Conservation (phyloP, 768 basidiomycete genomes). For the Suillus paluster region DNA sequence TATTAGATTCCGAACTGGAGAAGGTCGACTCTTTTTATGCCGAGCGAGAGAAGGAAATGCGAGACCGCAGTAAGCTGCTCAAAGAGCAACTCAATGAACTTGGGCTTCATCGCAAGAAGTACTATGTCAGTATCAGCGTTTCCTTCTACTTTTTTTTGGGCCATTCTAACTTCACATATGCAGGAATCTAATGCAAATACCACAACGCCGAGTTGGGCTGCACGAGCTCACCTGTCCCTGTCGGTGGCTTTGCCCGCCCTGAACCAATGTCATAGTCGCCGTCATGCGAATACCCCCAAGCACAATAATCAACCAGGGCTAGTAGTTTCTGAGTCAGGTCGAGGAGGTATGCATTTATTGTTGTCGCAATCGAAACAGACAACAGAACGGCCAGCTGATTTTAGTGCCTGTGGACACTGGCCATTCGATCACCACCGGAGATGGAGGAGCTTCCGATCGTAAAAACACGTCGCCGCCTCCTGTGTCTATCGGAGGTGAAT, state of each 20-base stretch:
- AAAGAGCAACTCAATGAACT: conserved; percentile 77
- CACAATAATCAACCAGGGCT: neutral
- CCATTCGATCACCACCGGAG: neutral
- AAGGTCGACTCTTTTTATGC: conserved; percentile 88
- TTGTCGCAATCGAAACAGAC: neutral
- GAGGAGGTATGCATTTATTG: conserved; percentile 10
- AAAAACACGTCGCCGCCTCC: neutral
- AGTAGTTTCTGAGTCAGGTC: conserved; percentile 19
- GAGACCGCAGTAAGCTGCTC: conserved; percentile 48
- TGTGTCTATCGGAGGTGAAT: neutral
- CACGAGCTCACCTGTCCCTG: conserved; percentile 14
- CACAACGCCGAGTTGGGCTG: conserved; percentile 15
- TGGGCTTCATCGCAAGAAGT: conserved; percentile 63
- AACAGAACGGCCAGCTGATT: conserved; percentile 1
- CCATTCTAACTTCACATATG: neutral
- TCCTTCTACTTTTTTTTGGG: conserved; percentile 3
- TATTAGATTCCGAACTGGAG: conserved; percentile 77
- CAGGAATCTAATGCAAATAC: conserved; percentile 7
- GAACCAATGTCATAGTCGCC: neutral
- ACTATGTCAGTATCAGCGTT: conserved; percentile 47
- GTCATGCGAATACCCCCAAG: neutral
- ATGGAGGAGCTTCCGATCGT: neutral
- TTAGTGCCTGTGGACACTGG: neutral
- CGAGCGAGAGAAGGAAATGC: conserved; percentile 69
- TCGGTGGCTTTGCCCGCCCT: conserved; percentile 11